Evolutionary conservation across 75 land plant species (phyloP), one percentile per base, ranked within the genome.

Genomic region (Cryptomeria japonica): DNA sequence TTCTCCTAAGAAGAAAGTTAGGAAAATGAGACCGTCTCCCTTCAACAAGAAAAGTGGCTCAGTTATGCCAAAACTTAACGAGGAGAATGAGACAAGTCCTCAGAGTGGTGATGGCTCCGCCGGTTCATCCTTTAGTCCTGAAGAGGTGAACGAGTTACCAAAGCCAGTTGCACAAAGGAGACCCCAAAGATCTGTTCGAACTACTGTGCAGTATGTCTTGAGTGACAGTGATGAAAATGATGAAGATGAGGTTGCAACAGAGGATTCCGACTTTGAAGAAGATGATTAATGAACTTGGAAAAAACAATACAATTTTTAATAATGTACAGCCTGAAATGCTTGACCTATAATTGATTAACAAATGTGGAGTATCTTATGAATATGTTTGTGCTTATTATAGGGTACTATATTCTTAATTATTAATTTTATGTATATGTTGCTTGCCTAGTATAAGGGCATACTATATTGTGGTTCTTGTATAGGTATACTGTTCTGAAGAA

Each of bases 1-100:
- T 16, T 94, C 97, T 0, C 99, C 97, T 15, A 94, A 92, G 84
- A 95, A 92, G 89, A 97, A 98, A 86, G 96, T 98, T n/a, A 95
- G 97, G 89, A 97, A 91, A 90, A 96, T 94, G 93, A 93, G 96
- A 75, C 92, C 90, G 9, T 97, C 99, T 22, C 99, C 99, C 3
- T 95, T 98, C 90, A 93, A 98, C 93, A 98, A 98, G 94, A 97
- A 96, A 89, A 96, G 96, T 44, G 94, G 96, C 0, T 94, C 99
- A 19, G 80, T 95, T 34, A 42, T 95, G 87, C 89, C 89, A 13
- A 88, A 91, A 84, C 64, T 64, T 12, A 79, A 68, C 25, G 70
- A 58, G 25, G 85, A 61, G 37, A 72, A 8, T 56, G 51, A 70
- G 37, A 56, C 58, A 72, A 53, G 70, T 64, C 53, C 55, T 32